phyloP scores from a whole-genome alignment of 768 basidiomycete species.

The Favolaschia claudopus region DNA sequence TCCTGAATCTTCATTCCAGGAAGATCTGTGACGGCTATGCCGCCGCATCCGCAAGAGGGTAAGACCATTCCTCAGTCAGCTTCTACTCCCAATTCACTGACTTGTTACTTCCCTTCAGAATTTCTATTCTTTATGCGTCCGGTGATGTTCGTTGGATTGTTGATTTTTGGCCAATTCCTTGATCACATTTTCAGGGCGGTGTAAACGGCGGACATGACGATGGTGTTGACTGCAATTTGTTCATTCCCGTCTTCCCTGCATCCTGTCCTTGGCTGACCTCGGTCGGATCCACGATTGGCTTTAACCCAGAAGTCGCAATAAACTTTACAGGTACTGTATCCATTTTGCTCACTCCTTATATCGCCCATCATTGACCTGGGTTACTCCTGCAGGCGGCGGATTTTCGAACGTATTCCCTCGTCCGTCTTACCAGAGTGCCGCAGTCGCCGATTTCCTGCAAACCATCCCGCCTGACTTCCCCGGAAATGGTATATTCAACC shows the following conservation, averaged over 20 bases:
- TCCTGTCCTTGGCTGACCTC: conserved; percentile 16
- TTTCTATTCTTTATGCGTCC: conserved; percentile 34
- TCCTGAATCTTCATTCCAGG: conserved; percentile 35
- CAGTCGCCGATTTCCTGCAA: conserved; percentile 35
- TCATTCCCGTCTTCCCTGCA: conserved; percentile 36
- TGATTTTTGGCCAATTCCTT: neutral
- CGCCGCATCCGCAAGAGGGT: too few relatives aligned
- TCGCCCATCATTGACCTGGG: too few relatives aligned
- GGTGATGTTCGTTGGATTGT: neutral
- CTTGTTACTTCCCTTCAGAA: too few relatives aligned
- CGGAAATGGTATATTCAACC: too few relatives aligned
- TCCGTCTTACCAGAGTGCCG: conserved; percentile 40
- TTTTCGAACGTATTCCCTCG: conserved; percentile 47
- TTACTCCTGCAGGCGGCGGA: too few relatives aligned
- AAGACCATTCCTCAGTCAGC: too few relatives aligned
- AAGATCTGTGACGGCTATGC: conserved; percentile 13
- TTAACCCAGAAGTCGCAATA: conserved; percentile 6
- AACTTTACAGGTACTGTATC: conserved; percentile 32
- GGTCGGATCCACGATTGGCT: conserved; percentile 5
- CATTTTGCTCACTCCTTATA: too few relatives aligned
- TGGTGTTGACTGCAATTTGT: conserved; percentile 30
- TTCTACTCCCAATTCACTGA: neutral
- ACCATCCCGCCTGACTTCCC: conserved; percentile 3
- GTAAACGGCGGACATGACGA: conserved; percentile 3
- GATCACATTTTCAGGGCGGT: neutral